A percentile compares a stretch with the other conserved stretches of the same genome.
Conservation (phyloP, 2,329 filamentous ascomycete species). For the Xylariaceae sp. region DNA sequence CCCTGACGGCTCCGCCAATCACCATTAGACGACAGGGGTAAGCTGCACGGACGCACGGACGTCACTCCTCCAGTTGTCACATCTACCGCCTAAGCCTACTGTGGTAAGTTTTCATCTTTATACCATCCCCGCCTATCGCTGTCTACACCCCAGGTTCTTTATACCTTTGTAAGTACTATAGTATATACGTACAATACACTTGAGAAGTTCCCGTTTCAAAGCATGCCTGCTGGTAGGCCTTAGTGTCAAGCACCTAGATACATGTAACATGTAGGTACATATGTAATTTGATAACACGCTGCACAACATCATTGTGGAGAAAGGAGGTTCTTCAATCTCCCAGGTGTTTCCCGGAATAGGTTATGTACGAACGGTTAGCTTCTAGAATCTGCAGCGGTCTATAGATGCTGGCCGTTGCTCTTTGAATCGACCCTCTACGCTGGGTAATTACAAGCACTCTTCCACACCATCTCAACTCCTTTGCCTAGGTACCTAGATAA, state of each 20-base stretch:
- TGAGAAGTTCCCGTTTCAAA: not conserved
- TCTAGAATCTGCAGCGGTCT: not conserved
- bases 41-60: slow-evolving; percentile 10
- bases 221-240: not conserved
- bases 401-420: not conserved
- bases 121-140: too few relatives aligned
- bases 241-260: not conserved
- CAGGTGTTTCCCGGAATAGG: not conserved
- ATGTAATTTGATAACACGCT: not conserved
- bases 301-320: not conserved
- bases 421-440: not conserved
- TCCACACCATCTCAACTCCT: not conserved
- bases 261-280: too few relatives aligned
- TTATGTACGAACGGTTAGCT: not conserved
- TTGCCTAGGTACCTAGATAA: not conserved
- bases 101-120: too few relatives aligned
- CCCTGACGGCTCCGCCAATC: slow-evolving; percentile 22
- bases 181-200: not conserved
- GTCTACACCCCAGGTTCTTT: too few relatives aligned
- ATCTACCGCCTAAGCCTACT: slow-evolving; percentile 28
- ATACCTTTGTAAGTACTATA: too few relatives aligned
- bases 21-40: slow-evolving; percentile 23
- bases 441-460: not conserved
- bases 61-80: slow-evolving; percentile 28
- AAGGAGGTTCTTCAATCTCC: not conserved